Evolutionary conservation across 805 yeast genomes (phyloP), one percentile per base, ranked within the genome.

Genomic region (Jamesozyma piceae): DNA sequence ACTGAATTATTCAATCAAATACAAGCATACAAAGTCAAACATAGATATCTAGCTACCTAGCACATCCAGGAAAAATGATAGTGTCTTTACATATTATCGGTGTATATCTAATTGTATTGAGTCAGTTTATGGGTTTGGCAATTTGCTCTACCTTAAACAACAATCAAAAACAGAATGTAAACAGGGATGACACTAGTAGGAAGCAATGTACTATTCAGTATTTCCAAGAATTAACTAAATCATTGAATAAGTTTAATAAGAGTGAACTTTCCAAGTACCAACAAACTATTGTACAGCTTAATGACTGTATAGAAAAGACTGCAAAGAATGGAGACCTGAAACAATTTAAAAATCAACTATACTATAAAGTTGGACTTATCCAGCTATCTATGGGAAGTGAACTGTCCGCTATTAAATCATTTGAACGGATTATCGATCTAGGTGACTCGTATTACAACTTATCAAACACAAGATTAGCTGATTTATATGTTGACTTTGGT

Each of bases 361-460:
- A 72, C 46, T 78, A 74, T 55, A 80, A 77, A 54, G 71, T 73
- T 43, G 88, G 86, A 0, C 55, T 80, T 35, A 73, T 81, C 2
- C 80, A 80, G 42, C 59, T 78, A 42, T 70, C 78, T 13, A 53
- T 78, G 47, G 76, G 76, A 28, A 74, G 73, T 44, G 82, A 76
- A 26, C 48, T 58, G 27, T 65, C 66, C 31, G 81, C 89, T 0
- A 63, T 77, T 6, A 57, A 58, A 2, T 79, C 76, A 49, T 75
- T 82, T 43, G 66, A 71, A 44, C 54, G 50, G 13, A 74, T 81
- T 20, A 52, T 55, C n/a, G 34, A 38, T 26, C 17, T 29, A 6
- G 38, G 43, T 38, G 60, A 53, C 42, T 38, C 51, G 3, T 46
- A 53, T 19, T 68, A 67, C 44, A 50, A 52, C 13, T 70, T 76